phyloP scores from a whole-genome alignment of 73 alveolate genomes.

The Paramecium octaurelia region DNA sequence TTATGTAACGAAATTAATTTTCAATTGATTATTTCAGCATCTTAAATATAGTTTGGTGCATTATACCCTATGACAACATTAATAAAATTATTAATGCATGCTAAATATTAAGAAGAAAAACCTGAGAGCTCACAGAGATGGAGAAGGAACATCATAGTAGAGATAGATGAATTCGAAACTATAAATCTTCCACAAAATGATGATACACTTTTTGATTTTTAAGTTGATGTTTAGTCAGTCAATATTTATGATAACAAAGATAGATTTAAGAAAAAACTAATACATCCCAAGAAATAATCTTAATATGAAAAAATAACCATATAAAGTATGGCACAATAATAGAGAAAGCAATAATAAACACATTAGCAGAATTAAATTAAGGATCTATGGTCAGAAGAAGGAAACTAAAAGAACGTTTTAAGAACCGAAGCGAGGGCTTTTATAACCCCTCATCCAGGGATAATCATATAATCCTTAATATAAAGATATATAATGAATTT shows the following conservation, averaged over 20 bases:
- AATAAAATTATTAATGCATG: background rate
- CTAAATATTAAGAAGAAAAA: constrained; percentile 13
- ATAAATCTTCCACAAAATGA: background rate
- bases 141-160: constrained; percentile 38
- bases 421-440: background rate
- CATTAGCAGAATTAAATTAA: background rate
- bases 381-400: constrained; percentile 4
- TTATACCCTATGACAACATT: background rate
- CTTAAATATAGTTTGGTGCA: background rate
- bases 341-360: background rate
- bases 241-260: constrained; percentile 38
- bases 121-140: constrained; percentile 17
- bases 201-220: background rate
- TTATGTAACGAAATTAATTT: background rate
- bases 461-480: constrained; percentile 22
- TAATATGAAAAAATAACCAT: background rate
- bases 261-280: constrained; percentile 25
- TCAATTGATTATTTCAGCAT: background rate
- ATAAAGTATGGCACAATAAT: background rate
- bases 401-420: background rate
- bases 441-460: constrained; percentile 35
- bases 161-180: background rate
- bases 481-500: background rate
- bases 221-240: constrained; percentile 16
- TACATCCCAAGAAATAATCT: background rate